phyloP scores from a whole-genome alignment of 805 yeast species.

The Jamesozyma spencerorum region DNA sequence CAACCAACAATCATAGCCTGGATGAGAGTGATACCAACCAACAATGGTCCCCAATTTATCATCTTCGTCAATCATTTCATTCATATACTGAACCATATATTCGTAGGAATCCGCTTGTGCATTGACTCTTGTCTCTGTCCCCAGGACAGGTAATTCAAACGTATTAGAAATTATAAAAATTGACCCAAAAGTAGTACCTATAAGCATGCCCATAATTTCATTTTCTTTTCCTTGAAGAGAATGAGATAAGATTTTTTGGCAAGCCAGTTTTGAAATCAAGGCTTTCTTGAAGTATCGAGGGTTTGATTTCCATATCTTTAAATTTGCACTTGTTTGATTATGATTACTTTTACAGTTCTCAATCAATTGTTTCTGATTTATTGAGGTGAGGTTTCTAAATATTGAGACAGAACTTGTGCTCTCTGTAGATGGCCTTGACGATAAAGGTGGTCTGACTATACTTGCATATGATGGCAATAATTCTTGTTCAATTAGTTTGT shows the following conservation, averaged over 20 bases:
- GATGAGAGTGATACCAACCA: slow-evolving; percentile 99
- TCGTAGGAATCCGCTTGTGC: slow-evolving; percentile 92
- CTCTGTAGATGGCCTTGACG: background rate
- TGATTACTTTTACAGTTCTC: background rate
- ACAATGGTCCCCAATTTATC: slow-evolving; percentile 45
- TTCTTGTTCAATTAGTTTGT: background rate
- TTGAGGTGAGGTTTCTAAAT: no score
- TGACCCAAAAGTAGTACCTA: slow-evolving; percentile 57
- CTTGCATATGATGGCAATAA: background rate
- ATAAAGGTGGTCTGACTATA: background rate
- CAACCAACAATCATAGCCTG: slow-evolving; percentile 95
- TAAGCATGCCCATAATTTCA: slow-evolving; percentile 92
- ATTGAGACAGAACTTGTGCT: background rate
- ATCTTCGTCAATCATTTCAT: slow-evolving; percentile 38
- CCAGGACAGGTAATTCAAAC: slow-evolving; percentile 85
- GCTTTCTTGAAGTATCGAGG: slow-evolving; percentile 14
- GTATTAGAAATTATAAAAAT: slow-evolving; percentile 67
- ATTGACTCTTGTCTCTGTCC: slow-evolving; percentile 92
- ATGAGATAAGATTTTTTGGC: slow-evolving; percentile 68
- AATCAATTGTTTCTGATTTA: background rate
- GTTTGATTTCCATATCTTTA: background rate
- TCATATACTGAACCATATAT: slow-evolving; percentile 80
- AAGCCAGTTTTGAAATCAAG: slow-evolving; percentile 55
- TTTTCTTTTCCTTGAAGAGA: slow-evolving; percentile 77
- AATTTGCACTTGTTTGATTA: background rate